Evolutionary conservation across 768 basidiomycete species (phyloP).

Genomic region (Leccinum uliginosum): DNA sequence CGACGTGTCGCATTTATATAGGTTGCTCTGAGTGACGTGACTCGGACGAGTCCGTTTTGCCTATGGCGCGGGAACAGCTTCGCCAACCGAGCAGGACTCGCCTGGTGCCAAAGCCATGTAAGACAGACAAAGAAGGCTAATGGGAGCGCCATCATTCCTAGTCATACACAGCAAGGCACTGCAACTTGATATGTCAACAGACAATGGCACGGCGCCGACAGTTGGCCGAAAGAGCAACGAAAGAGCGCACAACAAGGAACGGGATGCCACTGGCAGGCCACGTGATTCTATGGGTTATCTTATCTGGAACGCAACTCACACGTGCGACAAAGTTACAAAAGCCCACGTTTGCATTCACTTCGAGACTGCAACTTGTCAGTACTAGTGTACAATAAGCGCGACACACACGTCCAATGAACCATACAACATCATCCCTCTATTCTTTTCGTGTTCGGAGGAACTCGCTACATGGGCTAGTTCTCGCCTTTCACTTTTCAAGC

Average conservation of each 20-base stretch:
- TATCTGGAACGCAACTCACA: conserved; percentile 14
- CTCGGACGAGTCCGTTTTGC: conserved; percentile 5
- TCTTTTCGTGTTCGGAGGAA: conserved; percentile 1
- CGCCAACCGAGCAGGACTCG: conserved; percentile 16
- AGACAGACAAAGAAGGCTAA: conserved; percentile 6
- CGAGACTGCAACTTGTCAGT: conserved; percentile 20
- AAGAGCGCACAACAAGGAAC: conserved; percentile 7
- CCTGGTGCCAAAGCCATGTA: background rate
- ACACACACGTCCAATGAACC: conserved; percentile 24
- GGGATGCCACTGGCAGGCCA: conserved; percentile 7
- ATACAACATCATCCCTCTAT: conserved; percentile 20
- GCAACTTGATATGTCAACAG: conserved; percentile 15
- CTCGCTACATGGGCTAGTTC: conserved; percentile 5
- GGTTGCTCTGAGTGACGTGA: conserved; percentile 21
- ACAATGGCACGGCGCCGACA: conserved; percentile 1
- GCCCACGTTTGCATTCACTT: conserved; percentile 14
- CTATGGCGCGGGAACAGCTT: conserved; percentile 21
- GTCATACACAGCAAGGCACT: conserved; percentile 22
- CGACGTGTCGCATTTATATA: conserved; percentile 28
- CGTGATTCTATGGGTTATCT: conserved; percentile 20
- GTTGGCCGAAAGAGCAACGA: background rate
- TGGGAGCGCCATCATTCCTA: conserved; percentile 9
- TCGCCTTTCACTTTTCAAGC: conserved; percentile 50
- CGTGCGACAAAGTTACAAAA: conserved; percentile 5
- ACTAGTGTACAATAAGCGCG: conserved; percentile 23